A percentile compares a stretch with the other conserved stretches of the same genome.
These are phyloP conservation scores for Terfezia claveryi DNA, from an alignment of 495 filamentous ascomycete genomes.

Conservation along the genomic window DNA sequence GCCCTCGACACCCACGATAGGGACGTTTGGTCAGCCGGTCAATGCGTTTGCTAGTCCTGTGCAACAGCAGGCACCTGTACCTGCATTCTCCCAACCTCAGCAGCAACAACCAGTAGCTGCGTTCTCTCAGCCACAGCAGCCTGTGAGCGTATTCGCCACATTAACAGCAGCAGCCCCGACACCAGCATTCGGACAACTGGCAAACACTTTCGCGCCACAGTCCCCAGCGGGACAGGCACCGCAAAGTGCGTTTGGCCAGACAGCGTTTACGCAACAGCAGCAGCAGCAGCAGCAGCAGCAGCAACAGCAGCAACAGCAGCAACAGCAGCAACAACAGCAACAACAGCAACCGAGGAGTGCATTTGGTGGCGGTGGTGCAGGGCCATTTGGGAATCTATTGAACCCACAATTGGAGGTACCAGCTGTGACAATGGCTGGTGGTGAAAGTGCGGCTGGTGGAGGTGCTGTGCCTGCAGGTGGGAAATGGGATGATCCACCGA, in stretches of 20 bases:
- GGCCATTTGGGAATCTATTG: background rate
- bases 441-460: constrained; percentile 5
- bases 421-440: background rate
- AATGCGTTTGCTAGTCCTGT: background rate
- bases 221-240: background rate
- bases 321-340: background rate
- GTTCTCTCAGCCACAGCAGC: constrained; percentile 3
- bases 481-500: constrained; percentile 20
- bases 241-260: background rate
- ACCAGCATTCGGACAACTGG: background rate
- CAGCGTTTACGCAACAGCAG: background rate
- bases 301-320: background rate
- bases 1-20: background rate
- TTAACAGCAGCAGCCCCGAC: constrained; percentile 3
- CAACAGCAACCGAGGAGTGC: background rate
- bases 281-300: background rate
- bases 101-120: constrained; percentile 5
- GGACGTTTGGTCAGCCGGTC: constrained; percentile 1
- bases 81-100: constrained; percentile 9
- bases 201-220: background rate
- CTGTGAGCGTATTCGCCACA: background rate
- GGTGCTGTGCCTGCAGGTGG: constrained; percentile 4
- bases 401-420: constrained; percentile 2
- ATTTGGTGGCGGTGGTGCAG: background rate
- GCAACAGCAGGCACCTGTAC: background rate